Conservation (phyloP, 2,329 filamentous ascomycete genomes). For the Cordyceps cicadae region DNA sequence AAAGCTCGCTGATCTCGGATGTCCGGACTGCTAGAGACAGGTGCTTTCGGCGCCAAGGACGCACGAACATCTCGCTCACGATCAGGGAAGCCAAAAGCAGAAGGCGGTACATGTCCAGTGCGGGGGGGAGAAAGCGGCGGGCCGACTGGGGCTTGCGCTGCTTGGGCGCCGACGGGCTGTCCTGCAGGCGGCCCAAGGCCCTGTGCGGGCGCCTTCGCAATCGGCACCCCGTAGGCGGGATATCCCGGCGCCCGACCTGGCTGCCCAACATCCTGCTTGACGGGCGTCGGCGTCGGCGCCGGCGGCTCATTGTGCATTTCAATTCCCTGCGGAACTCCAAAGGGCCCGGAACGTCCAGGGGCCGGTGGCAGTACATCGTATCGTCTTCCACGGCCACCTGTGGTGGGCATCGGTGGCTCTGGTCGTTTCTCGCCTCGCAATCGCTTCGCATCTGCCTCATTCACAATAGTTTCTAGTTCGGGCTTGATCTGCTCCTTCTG, state of each 20-base stretch:
- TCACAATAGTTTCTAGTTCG: conserved; percentile 53
- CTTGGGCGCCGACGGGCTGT: conserved; percentile 13
- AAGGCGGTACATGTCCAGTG: conserved; percentile 35
- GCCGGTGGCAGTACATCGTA: conserved; percentile 31
- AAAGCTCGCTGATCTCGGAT: conserved; percentile 26
- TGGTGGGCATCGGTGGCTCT: conserved; percentile 49
- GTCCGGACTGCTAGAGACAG: conserved; percentile 25
- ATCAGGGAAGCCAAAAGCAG: conserved; percentile 37
- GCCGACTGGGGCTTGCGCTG: conserved; percentile 25
- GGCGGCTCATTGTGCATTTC: conserved; percentile 39
- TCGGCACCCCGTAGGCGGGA: conserved; percentile 37
- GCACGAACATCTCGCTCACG: conserved; percentile 31
- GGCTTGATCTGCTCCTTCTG: conserved; percentile 51
- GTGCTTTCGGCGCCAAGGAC: conserved; percentile 33
- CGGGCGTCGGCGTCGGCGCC: conserved; percentile 16
- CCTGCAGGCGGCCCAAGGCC: conserved; percentile 19
- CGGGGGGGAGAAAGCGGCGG: conserved; percentile 41
- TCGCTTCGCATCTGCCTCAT: conserved; percentile 51
- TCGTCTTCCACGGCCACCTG: conserved; percentile 43
- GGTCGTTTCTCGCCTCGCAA: conserved; percentile 50
- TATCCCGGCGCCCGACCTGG: conserved; percentile 30
- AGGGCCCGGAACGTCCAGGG: conserved; percentile 27
- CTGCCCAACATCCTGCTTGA: conserved; percentile 35
- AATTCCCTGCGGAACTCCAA: conserved; percentile 38
- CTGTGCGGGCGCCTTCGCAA: conserved; percentile 33